A percentile compares a stretch with the other conserved stretches of the same genome.
Conservation (phyloP, 2,329 filamentous ascomycete genomes). For the Fusarium palustre region DNA sequence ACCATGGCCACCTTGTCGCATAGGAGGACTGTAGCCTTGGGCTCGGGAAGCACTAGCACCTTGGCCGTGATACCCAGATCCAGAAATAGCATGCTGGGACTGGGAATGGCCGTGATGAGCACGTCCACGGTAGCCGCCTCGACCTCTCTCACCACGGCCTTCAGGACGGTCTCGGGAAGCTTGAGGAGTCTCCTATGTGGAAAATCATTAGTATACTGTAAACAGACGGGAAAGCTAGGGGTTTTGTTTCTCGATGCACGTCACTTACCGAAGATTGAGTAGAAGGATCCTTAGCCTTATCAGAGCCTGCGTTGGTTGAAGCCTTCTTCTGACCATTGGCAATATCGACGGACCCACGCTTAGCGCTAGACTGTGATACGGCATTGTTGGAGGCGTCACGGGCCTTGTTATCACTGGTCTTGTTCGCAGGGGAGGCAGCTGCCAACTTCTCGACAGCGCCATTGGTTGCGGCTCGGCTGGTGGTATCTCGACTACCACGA, state of each 20-base stretch:
- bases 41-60: constrained; percentile 51
- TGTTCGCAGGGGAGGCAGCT: constrained; percentile 47
- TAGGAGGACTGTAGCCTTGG: constrained; percentile 59
- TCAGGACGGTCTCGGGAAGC: constrained; percentile 52
- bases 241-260: not conserved
- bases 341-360: constrained; percentile 60
- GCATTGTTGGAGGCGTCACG: constrained; percentile 56
- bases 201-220: constrained; percentile 12
- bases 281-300: constrained; percentile 57
- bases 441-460: constrained; percentile 55
- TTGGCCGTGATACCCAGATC: constrained; percentile 50
- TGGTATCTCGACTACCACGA: constrained; percentile 55
- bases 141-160: constrained; percentile 55
- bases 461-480: constrained; percentile 52
- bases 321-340: constrained; percentile 58
- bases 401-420: constrained; percentile 50
- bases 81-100: constrained; percentile 48
- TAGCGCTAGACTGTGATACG: constrained; percentile 54
- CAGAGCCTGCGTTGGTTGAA: constrained; percentile 49
- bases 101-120: constrained; percentile 56
- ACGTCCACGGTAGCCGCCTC: constrained; percentile 60
- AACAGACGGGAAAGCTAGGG: not conserved
- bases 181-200: constrained; percentile 46
- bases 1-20: constrained; percentile 55
- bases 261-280: constrained; percentile 56